Evolutionary conservation across 768 basidiomycete species (phyloP).

Genomic region (Suillus cothurnatus): DNA sequence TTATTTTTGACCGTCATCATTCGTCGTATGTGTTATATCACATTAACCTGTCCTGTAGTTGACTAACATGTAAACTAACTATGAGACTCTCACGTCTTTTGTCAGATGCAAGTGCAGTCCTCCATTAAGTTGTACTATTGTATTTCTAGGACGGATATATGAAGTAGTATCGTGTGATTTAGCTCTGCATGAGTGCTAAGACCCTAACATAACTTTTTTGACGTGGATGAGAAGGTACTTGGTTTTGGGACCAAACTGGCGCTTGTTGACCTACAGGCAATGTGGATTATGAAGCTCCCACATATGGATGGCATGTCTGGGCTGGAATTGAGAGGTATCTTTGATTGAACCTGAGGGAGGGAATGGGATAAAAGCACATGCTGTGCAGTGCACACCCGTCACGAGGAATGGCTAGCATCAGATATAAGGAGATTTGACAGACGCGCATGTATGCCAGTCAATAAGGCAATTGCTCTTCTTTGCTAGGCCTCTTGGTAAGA

Average conservation of each 20-base stretch:
- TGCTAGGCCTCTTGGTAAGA: not conserved
- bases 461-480: not conserved
- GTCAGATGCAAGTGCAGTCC: not conserved
- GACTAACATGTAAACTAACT: too few species aligned
- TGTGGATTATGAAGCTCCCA: not conserved
- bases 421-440: too few species aligned
- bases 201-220: not conserved
- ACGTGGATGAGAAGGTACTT: not conserved
- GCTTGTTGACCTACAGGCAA: not conserved
- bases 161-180: not conserved
- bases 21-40: not conserved
- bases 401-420: too few species aligned
- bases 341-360: too few species aligned
- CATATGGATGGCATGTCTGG: not conserved
- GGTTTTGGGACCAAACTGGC: not conserved
- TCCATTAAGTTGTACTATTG: not conserved
- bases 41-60: too few species aligned
- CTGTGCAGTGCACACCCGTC: too few species aligned
- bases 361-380: too few species aligned
- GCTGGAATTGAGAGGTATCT: too few species aligned
- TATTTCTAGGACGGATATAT: too few species aligned
- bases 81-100: not conserved
- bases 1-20: not conserved
- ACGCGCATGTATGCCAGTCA: not conserved
- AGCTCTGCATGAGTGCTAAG: not conserved